Percentiles rank a stretch among this genome's conserved stretches.
Evolutionary conservation across 2,329 filamentous ascomycete genomes (phyloP).

Genomic region (Botrytis fragariae): DNA sequence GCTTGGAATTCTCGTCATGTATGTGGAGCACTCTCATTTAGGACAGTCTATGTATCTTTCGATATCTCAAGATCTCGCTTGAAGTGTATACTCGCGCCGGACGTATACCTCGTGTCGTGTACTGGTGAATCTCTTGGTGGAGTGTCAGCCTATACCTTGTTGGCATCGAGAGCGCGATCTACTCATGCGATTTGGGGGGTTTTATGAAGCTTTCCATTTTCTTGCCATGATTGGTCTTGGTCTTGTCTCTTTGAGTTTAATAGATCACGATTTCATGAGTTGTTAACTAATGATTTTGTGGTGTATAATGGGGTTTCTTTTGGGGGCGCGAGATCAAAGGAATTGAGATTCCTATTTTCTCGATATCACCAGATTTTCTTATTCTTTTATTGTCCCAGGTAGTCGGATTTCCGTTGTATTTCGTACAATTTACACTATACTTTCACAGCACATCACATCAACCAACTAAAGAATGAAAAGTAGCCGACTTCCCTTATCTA

Average conservation of each 20-base stretch:
- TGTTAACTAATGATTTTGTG: too few species aligned
- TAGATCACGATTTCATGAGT: neutral
- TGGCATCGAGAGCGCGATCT: neutral
- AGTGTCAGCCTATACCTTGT: neutral
- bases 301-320: too few species aligned
- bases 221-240: neutral
- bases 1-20: too few species aligned
- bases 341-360: neutral
- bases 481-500: too few species aligned
- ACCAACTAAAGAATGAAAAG: neutral
- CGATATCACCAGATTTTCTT: neutral
- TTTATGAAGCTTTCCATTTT: neutral
- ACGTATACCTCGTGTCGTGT: too few species aligned
- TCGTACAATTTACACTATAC: neutral
- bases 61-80: too few species aligned
- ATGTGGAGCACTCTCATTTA: too few species aligned
- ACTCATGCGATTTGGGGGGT: neutral
- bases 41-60: too few species aligned
- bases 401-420: neutral
- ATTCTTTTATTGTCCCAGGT: neutral
- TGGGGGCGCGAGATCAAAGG: neutral
- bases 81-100: too few species aligned
- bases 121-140: neutral
- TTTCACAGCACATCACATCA: neutral
- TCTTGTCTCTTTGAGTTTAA: neutral